A percentile compares a stretch with the other conserved stretches of the same genome.
Evolutionary conservation across 2,329 filamentous ascomycete genomes (phyloP).

Genomic region (Blastomyces emzantsi): DNA sequence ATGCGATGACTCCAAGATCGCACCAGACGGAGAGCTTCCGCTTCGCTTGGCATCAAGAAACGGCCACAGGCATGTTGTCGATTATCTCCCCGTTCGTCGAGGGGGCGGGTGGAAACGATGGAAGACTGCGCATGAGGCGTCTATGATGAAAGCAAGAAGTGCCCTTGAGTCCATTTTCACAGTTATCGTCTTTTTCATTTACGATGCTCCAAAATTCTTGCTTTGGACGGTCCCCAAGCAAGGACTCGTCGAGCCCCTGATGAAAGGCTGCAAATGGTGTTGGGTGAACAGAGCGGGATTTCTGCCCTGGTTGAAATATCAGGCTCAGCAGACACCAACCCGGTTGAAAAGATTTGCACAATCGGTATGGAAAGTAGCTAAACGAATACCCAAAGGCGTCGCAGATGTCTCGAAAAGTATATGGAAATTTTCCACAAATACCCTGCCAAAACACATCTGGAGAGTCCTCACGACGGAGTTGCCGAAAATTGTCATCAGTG

Average conservation of each 20-base stretch:
- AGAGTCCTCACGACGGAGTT: background rate
- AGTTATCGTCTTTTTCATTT: background rate
- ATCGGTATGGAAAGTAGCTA: background rate
- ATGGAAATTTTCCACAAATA: background rate
- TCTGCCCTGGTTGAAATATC: background rate
- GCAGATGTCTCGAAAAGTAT: background rate
- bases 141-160: background rate
- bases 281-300: conserved; percentile 5
- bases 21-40: conserved; percentile 7
- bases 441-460: conserved; percentile 4
- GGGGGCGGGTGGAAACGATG: conserved; percentile 7
- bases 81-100: conserved; percentile 6
- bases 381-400: background rate
- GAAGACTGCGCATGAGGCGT: background rate
- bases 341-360: background rate
- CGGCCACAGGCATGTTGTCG: conserved; percentile 7
- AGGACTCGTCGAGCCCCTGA: background rate
- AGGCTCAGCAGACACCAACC: background rate
- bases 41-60: conserved; percentile 7
- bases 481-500: background rate
- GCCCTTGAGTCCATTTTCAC: background rate
- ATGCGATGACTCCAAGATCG: conserved; percentile 9
- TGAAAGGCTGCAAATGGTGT: conserved; percentile 1
- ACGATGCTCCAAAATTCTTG: conserved; percentile 2
- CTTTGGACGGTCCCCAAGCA: conserved; percentile 3